These are phyloP conservation scores for Chloris gayana DNA, from an alignment of 176 grass and related monocot genomes.

Conservation along the genomic window DNA sequence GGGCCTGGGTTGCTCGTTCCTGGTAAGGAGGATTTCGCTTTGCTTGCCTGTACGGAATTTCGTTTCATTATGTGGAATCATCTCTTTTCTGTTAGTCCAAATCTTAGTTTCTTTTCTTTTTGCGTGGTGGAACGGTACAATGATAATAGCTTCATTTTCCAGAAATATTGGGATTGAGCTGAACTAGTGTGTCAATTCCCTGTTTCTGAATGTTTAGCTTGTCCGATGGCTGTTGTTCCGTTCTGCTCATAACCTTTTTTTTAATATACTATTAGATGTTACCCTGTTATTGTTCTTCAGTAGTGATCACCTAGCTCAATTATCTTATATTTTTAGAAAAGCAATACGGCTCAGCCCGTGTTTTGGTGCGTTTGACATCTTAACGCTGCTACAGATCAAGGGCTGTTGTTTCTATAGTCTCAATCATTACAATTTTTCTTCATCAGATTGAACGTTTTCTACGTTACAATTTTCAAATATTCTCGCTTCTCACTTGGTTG, in stretches of 20 bases:
- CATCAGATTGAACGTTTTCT: background rate
- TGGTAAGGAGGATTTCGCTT: background rate
- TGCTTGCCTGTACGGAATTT: background rate
- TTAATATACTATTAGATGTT: background rate
- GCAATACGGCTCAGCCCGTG: no score
- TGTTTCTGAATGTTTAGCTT: background rate
- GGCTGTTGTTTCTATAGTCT: background rate
- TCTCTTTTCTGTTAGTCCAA: background rate
- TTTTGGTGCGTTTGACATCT: background rate
- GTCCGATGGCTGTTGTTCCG: background rate
- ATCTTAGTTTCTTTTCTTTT: background rate
- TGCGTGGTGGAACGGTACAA: background rate
- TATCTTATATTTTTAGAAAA: background rate
- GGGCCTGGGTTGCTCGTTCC: background rate
- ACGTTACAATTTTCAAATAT: background rate
- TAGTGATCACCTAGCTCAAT: no score
- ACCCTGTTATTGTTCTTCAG: background rate
- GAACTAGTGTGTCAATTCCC: background rate
- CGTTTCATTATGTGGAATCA: background rate
- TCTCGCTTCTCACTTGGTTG: background rate
- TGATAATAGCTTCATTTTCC: background rate
- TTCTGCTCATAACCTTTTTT: background rate
- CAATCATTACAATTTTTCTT: background rate
- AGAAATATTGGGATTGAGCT: background rate
- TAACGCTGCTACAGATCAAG: background rate